phyloP scores from a whole-genome alignment of 2,329 filamentous ascomycete genomes.

The Colletotrichum tofieldiae region DNA sequence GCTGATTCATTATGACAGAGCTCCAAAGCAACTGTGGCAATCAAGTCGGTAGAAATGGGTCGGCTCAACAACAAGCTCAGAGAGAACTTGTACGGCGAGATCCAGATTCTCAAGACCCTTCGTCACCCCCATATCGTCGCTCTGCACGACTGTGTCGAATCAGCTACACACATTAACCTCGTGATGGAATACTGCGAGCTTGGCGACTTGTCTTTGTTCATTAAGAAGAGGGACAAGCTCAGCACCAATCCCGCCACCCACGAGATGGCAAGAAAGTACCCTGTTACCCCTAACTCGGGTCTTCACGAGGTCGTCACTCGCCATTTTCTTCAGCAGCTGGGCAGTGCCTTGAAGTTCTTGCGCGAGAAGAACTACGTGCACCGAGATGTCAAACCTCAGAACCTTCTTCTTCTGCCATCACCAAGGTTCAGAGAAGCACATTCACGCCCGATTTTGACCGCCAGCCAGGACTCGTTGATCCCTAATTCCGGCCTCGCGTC shows the following conservation, averaged over 20 bases:
- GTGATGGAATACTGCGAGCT: slow-evolving; percentile 99
- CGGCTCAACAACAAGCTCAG: slow-evolving; percentile 97
- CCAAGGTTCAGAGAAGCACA: slow-evolving; percentile 76
- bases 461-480: slow-evolving; percentile 84
- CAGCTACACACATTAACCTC: slow-evolving; percentile 89
- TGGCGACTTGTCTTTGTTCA: slow-evolving; percentile 94
- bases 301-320: slow-evolving; percentile 96
- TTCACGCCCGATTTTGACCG: slow-evolving; percentile 79
- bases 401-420: slow-evolving; percentile 90
- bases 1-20: slow-evolving; percentile 65
- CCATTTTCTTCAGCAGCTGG: slow-evolving; percentile 95
- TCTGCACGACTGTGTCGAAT: slow-evolving; percentile 94
- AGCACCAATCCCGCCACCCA: slow-evolving; percentile 84
- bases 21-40: slow-evolving; percentile 86
- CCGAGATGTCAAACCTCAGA: slow-evolving; percentile 97
- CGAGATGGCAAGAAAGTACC: slow-evolving; percentile 95
- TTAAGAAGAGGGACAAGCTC: slow-evolving; percentile 91
- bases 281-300: slow-evolving; percentile 85
- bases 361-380: slow-evolving; percentile 90
- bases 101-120: slow-evolving; percentile 92
- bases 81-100: slow-evolving; percentile 95
- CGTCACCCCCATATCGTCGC: slow-evolving; percentile 98
- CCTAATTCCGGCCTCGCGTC: slow-evolving; percentile 86
- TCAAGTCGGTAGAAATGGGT: slow-evolving; percentile 94
- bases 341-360: slow-evolving; percentile 92